Evolutionary conservation across 1,139 yeast species (phyloP).

Genomic region (Meyerozyma guilliermondii): DNA sequence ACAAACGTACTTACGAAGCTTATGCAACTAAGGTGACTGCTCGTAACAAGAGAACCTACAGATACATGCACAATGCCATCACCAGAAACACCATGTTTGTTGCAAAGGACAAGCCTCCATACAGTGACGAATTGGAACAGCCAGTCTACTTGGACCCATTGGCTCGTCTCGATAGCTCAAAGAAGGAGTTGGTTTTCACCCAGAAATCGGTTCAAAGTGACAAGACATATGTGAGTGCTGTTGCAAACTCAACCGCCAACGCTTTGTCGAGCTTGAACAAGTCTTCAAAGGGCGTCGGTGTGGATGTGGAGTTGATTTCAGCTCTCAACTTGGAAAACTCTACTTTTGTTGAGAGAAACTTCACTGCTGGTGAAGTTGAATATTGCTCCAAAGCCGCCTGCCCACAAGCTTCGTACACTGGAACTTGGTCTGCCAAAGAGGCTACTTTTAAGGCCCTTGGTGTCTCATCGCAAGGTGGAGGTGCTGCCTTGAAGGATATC

Average conservation of each 20-base stretch:
- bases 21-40: slow-evolving; percentile 68
- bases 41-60: slow-evolving; percentile 87
- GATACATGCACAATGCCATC: slow-evolving; percentile 95
- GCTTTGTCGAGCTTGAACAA: slow-evolving; percentile 45
- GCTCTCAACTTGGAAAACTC: slow-evolving; percentile 79
- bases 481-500: slow-evolving; percentile 87
- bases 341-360: slow-evolving; percentile 88
- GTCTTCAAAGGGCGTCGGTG: slow-evolving; percentile 78
- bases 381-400: slow-evolving; percentile 72
- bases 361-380: slow-evolving; percentile 70
- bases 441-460: slow-evolving; percentile 96
- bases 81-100: slow-evolving; percentile 87
- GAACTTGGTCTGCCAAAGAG: slow-evolving; percentile 99
- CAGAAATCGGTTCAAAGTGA: slow-evolving; percentile 34
- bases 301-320: slow-evolving; percentile 87
- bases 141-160: slow-evolving; percentile 93
- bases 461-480: slow-evolving; percentile 87
- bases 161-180: slow-evolving; percentile 66
- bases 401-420: slow-evolving; percentile 90
- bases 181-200: slow-evolving; percentile 47
- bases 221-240: slow-evolving; percentile 29
- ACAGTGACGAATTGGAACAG: slow-evolving; percentile 79
- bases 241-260: slow-evolving; percentile 42
- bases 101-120: slow-evolving; percentile 92
- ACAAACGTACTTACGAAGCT: slow-evolving; percentile 59